Evolutionary conservation across 2,329 filamentous ascomycete species (phyloP).

Genomic region (Harringtonia lauricola): DNA sequence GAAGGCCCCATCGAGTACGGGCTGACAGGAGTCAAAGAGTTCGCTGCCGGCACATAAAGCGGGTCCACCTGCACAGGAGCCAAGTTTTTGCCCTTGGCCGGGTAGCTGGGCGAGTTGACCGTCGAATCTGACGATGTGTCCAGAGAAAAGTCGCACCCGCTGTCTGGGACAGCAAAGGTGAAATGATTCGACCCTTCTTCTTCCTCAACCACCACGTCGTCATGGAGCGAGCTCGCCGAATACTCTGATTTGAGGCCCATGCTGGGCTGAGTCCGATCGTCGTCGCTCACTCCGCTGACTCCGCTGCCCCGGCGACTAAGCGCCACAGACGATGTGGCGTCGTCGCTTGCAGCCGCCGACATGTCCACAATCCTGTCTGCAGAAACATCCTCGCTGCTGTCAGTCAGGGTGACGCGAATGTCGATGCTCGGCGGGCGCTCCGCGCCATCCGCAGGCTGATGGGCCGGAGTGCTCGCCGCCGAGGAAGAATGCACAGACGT

Average conservation of each 20-base stretch:
- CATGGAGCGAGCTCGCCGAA: slow-evolving; percentile 38
- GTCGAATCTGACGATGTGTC: slow-evolving; percentile 28
- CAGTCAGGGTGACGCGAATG: slow-evolving; percentile 11
- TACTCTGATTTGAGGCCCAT: slow-evolving; percentile 34
- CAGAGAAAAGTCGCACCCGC: slow-evolving; percentile 10
- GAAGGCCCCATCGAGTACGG: slow-evolving; percentile 54
- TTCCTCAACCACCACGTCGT: slow-evolving; percentile 38
- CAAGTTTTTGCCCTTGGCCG: slow-evolving; percentile 31
- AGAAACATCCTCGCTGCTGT: slow-evolving; percentile 1
- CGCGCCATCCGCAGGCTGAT: background rate
- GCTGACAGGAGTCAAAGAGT: slow-evolving; percentile 37
- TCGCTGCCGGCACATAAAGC: slow-evolving; percentile 30
- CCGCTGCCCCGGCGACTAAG: slow-evolving; percentile 35
- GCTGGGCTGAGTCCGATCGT: slow-evolving; percentile 22
- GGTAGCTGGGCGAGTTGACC: slow-evolving; percentile 33
- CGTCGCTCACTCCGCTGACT: slow-evolving; percentile 33
- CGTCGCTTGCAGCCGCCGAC: slow-evolving; percentile 6
- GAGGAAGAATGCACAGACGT: slow-evolving; percentile 2
- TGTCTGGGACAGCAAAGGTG: slow-evolving; percentile 15
- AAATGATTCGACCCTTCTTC: slow-evolving; percentile 25
- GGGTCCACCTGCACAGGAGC: slow-evolving; percentile 39
- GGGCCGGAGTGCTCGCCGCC: slow-evolving; percentile 3
- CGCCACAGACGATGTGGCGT: slow-evolving; percentile 11
- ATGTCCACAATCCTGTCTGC: slow-evolving; percentile 2
- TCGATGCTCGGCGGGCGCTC: slow-evolving; percentile 11